Base-by-base conservation (phyloP, 2,329 filamentous ascomycete genomes). In the Sporothrix pseudoabietina region DNA sequence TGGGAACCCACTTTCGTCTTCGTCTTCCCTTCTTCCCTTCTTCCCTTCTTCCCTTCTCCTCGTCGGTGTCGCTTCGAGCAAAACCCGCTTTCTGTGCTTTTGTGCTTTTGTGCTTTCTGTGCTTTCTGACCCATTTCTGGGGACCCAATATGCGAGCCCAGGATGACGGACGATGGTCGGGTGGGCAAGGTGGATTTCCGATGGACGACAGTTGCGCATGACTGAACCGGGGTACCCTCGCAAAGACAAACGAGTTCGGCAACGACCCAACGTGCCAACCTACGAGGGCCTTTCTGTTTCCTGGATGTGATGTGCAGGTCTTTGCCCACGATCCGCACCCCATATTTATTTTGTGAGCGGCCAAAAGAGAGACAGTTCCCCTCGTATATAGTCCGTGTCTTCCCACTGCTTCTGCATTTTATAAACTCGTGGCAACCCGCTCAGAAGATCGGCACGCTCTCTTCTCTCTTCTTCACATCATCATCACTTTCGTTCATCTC, bases 371-470 rank as follows among this genome's bases (percentile, higher is more conserved):
- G 22, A 55, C 52, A 55, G 7, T 54, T 16, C 16, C 44, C 52
- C 35, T 26, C 35, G 55, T 71, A 71, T 63, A 63, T 63, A 52
- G 55, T 30, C 41, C 69, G 30, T 49, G 39, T 9, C 69, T 71
- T 26, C 19, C 54, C 69, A 44, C 69, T 54, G 41, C 44, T 65
- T 19, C 19, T 26, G 63, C 41, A 30, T 26, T 57, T n/a, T 44
- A 71, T 59, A 55, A 69, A 41, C 30, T n/a, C 69, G 16, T 49
- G 22, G 22, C 35, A 49, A 32, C 30, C 49, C 49, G 68, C 66
- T 19, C 49, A 59, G 68, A 69, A 55, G 69, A 71, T 71, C 57
- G 32, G 44, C 57, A 49, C 69, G 41, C 39, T 44, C 47, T 70
- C 14, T 57, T 55, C 10, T 41, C 47, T 70, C 14, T 57, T 55